Evolutionary conservation across 352 stramenopile species (phyloP), one percentile per base, ranked within the genome.

Genomic region (Phytophthora pluvialis): DNA sequence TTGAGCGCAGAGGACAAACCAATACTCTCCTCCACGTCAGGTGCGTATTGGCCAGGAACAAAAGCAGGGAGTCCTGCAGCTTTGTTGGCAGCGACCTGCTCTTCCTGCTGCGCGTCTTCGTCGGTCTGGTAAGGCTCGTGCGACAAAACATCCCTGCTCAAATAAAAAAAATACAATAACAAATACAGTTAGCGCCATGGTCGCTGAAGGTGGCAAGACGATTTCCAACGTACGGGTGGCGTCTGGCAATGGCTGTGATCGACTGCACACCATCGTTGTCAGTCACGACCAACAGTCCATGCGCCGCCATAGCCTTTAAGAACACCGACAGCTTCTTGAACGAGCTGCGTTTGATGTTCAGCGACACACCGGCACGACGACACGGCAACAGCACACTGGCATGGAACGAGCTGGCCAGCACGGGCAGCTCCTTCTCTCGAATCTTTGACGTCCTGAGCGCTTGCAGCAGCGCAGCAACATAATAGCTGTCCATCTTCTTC

Each of bases 261-360:
- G 81, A 90, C 72, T 94, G 86, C 16, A 96, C 80, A 26, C 88
- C 88, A 52, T 92, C 73, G 18, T 91, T 88, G 33, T 96, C 88
- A 38, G 45, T 65, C 1, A 94, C 63, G 12, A 52, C 49, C 15
- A 96, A 26, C 7, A 94, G 50, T 31, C 80, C 83, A n/a, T 81
- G 59, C 0, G 61, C 44, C 28, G 64, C 70, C 88, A 96, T 94
- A 18, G 64, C 54, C 42, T 81, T 86, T 7, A 96, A 51, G 54
- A 94, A 94, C 10, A 72, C 65, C 1, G 86, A 96, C 4, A 89
- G 60, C 60, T 96, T 93, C 77, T 93, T 94, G 69, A 91, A 91
- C 18, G 84, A 89, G 26, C 72, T 85, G 21, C 88, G 80, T 59
- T 96, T 94, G 36, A 94, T 72, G 33, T 90, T 88, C 44, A 96